Conservation (phyloP, 2,329 filamentous ascomycete species). For the Clarireedia sp. region DNA sequence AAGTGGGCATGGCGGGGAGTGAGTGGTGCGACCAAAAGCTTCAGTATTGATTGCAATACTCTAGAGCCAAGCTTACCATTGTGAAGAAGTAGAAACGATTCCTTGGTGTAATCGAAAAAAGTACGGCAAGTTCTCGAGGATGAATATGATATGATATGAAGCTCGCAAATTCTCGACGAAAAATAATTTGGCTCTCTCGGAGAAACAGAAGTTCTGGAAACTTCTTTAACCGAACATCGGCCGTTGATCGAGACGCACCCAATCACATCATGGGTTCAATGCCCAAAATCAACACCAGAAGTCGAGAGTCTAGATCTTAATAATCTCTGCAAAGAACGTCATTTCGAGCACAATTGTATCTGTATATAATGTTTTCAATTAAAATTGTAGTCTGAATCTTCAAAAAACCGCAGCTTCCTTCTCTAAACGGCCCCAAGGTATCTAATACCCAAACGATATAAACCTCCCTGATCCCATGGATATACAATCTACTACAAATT, state of each 20-base stretch:
- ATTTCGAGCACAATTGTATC: neutral
- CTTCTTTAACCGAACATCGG: constrained; percentile 10
- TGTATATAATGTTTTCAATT: neutral
- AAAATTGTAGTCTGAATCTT: neutral
- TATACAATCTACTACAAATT: constrained; percentile 23
- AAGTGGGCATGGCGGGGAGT: neutral
- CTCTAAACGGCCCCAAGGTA: constrained; percentile 3
- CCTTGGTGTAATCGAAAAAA: neutral
- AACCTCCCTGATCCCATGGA: constrained; percentile 7
- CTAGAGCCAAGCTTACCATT: neutral
- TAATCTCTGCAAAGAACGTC: neutral
- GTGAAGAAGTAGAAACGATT: neutral
- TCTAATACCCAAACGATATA: constrained; percentile 7
- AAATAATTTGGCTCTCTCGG: constrained; percentile 7
- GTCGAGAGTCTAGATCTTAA: too few species aligned
- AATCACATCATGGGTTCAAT: neutral
- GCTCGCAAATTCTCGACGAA: constrained; percentile 8
- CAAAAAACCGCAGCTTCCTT: neutral
- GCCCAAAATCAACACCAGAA: neutral
- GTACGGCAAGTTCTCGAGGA: neutral
- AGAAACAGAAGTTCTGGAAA: constrained; percentile 5
- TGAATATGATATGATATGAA: constrained; percentile 1
- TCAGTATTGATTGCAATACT: neutral
- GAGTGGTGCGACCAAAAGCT: neutral
- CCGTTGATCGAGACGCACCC: constrained; percentile 8